Conservation (phyloP, 345 rosid species). For the Camelina hispida region DNA sequence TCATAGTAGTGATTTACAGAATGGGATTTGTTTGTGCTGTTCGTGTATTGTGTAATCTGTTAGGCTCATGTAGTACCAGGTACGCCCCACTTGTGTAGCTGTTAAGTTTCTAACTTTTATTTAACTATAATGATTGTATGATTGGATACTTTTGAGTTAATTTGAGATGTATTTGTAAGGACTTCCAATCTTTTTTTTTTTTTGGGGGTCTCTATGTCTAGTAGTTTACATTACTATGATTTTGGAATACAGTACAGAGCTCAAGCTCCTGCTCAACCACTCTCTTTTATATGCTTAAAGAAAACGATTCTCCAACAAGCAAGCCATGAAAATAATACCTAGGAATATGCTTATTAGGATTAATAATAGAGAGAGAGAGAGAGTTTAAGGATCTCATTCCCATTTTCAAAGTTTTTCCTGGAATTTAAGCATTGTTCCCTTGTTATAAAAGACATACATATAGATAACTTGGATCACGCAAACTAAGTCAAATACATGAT, state of each 20-base stretch:
- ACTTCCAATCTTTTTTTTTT: background rate
- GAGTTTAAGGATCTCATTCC: background rate
- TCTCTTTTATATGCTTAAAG: conserved; percentile 10
- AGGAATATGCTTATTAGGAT: background rate
- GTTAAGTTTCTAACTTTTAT: conserved; percentile 24
- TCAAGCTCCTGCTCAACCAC: conserved; percentile 39
- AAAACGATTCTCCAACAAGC: conserved; percentile 9
- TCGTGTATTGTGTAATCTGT: conserved; percentile 29
- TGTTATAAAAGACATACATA: background rate
- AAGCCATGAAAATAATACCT: background rate
- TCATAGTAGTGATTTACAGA: conserved; percentile 14
- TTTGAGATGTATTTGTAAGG: conserved; percentile 20
- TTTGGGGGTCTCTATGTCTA: no score
- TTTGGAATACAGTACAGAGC: conserved; percentile 30
- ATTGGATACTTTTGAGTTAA: conserved; percentile 18
- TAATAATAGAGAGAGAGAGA: background rate
- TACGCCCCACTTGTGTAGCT: conserved; percentile 24
- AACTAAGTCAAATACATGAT: conserved; percentile 11
- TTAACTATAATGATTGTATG: background rate
- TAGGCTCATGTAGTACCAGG: conserved; percentile 35
- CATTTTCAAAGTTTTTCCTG: conserved; percentile 1
- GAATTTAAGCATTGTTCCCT: conserved; percentile 8
- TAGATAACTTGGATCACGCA: background rate
- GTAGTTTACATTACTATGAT: no score
- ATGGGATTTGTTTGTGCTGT: conserved; percentile 22